Conservation (phyloP, 805 yeast genomes). For the Spathaspora arborariae region DNA sequence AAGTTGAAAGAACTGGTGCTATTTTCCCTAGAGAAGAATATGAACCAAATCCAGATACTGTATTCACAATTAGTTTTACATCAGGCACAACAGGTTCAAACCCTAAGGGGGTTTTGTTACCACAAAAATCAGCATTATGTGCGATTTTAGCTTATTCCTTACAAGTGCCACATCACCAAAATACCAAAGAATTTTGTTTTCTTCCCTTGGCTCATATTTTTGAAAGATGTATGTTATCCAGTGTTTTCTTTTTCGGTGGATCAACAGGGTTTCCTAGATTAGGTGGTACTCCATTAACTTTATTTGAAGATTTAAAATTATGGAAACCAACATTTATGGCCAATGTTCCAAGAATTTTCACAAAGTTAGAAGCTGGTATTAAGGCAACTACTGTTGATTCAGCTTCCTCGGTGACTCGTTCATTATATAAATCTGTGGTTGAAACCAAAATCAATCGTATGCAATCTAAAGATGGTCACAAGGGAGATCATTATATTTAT, state of each 20-base stretch:
- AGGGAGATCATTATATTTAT: slow-evolving; percentile 31
- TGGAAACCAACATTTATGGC: slow-evolving; percentile 26
- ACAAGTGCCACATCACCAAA: slow-evolving; percentile 20
- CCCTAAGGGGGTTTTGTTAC: slow-evolving; percentile 66
- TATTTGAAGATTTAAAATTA: slow-evolving; percentile 25
- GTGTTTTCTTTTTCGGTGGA: slow-evolving; percentile 45
- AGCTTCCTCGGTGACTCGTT: slow-evolving; percentile 7
- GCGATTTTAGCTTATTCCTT: slow-evolving; percentile 37
- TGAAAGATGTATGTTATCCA: slow-evolving; percentile 46
- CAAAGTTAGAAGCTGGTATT: slow-evolving; percentile 28
- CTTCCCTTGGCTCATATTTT: slow-evolving; percentile 60
- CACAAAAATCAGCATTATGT: slow-evolving; percentile 50
- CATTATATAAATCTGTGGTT: slow-evolving; percentile 20
- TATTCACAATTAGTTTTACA: slow-evolving; percentile 64
- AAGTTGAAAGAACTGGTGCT: slow-evolving; percentile 30
- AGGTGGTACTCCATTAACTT: slow-evolving; percentile 23
- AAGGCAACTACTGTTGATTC: slow-evolving; percentile 19
- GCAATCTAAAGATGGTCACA: slow-evolving; percentile 36
- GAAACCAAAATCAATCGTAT: slow-evolving; percentile 20
- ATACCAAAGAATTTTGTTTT: slow-evolving; percentile 33
- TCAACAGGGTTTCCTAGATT: slow-evolving; percentile 49
- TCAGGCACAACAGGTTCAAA: slow-evolving; percentile 68
- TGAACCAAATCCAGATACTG: slow-evolving; percentile 48
- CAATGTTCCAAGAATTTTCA: slow-evolving; percentile 37
- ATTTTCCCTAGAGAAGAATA: slow-evolving; percentile 22